Evolutionary conservation across 2,329 filamentous ascomycete genomes (phyloP).

Genomic region (Aspergillus candidus): DNA sequence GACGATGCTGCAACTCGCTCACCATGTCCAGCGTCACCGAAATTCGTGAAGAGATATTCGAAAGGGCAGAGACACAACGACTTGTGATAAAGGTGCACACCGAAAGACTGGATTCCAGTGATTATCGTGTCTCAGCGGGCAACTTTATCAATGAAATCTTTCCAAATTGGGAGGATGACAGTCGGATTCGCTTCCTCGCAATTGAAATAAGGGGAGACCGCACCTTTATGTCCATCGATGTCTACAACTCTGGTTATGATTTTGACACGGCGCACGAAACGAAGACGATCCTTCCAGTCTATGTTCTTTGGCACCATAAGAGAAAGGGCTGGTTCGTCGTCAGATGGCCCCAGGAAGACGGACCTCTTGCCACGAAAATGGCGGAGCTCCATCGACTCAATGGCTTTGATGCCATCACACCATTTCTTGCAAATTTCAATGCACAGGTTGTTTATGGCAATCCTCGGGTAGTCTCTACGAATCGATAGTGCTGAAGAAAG

Average conservation of each 20-base stretch:
- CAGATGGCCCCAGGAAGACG: background rate
- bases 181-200: constrained; percentile 2
- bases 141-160: constrained; percentile 2
- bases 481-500: too few relatives aligned
- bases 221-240: background rate
- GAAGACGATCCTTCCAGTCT: background rate
- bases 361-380: background rate
- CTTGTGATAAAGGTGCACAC: constrained; percentile 3
- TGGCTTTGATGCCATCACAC: too few relatives aligned
- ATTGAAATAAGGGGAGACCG: constrained; percentile 1
- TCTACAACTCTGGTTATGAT: background rate
- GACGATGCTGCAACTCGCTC: too few relatives aligned
- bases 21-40: constrained; percentile 1
- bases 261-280: background rate
- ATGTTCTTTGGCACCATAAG: constrained; percentile 1
- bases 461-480: too few relatives aligned
- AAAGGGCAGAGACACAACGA: constrained; percentile 1
- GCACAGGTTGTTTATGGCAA: too few relatives aligned
- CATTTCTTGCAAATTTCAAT: too few relatives aligned
- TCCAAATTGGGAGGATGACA: background rate
- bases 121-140: constrained; percentile 3
- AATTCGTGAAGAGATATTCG: background rate
- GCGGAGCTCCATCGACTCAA: background rate
- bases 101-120: constrained; percentile 1
- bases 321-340: background rate